A percentile compares a stretch with the other conserved stretches of the same genome.
These are phyloP conservation scores for Kwoniella shivajii DNA, from an alignment of 1,284 basidiomycete species.

Conservation along the genomic window DNA sequence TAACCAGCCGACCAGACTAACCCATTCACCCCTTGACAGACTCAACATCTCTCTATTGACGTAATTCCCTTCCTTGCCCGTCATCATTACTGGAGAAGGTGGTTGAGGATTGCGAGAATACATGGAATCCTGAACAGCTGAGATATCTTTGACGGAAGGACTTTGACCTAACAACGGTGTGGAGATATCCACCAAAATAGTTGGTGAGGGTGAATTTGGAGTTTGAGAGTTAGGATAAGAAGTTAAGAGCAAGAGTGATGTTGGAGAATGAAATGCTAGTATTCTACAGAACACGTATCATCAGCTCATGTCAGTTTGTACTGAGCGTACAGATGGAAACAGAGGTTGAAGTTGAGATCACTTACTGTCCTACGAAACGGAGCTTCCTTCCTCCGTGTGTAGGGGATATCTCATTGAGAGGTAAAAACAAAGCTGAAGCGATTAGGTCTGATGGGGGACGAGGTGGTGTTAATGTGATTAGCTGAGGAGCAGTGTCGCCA, in stretches of 20 bases:
- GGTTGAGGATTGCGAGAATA: constrained; percentile 1
- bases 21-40: constrained; percentile 31
- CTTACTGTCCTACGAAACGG: constrained; percentile 32
- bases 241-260: constrained; percentile 11
- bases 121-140: background rate
- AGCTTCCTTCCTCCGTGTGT: constrained; percentile 26
- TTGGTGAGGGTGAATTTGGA: constrained; percentile 6
- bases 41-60: constrained; percentile 23
- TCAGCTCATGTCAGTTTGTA: background rate
- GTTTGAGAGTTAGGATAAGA: background rate
- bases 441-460: constrained; percentile 22
- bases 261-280: constrained; percentile 13
- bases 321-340: background rate
- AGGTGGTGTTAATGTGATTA: constrained; percentile 18
- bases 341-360: background rate
- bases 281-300: constrained; percentile 2
- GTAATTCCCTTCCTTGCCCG: background rate
- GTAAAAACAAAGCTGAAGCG: constrained; percentile 24
- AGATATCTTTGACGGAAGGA: constrained; percentile 23
- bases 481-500: background rate
- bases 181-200: constrained; percentile 30
- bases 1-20: constrained; percentile 38
- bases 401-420: constrained; percentile 13
- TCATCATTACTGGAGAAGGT: too few species aligned
- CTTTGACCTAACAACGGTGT: constrained; percentile 27